These are phyloP conservation scores for Globisporangium camurandrum DNA, from an alignment of 352 stramenopile species.

Conservation along the genomic window DNA sequence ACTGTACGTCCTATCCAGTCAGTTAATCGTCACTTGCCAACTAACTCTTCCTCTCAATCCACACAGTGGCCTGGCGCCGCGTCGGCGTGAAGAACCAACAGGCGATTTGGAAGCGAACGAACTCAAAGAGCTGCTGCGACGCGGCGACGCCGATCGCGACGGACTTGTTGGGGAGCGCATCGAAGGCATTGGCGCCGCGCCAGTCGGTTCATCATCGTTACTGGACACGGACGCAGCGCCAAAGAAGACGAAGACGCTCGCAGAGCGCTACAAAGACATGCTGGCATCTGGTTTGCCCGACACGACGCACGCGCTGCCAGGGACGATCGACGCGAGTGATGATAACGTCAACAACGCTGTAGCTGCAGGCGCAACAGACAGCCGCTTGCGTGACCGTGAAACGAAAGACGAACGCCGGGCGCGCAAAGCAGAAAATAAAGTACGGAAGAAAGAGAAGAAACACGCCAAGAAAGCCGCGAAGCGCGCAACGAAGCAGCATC, in stretches of 20 bases:
- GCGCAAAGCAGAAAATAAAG: conserved; percentile 49
- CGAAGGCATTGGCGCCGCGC: conserved; percentile 80
- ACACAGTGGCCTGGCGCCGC: conserved; percentile 41
- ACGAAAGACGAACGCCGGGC: conserved; percentile 22
- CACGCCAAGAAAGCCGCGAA: conserved; percentile 46
- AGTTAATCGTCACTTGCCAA: too few species aligned
- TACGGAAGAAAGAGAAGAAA: conserved; percentile 50
- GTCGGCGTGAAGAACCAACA: conserved; percentile 31
- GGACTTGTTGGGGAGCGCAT: conserved; percentile 66
- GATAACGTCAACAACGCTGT: not conserved
- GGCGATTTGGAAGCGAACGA: conserved; percentile 63
- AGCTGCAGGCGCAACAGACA: too few species aligned
- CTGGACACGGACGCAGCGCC: conserved; percentile 30
- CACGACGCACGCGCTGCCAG: conserved; percentile 56
- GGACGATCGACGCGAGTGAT: conserved; percentile 14
- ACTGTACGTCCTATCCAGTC: conserved; percentile 36
- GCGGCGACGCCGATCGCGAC: conserved; percentile 64
- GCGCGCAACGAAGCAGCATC: conserved; percentile 37
- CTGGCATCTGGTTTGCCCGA: conserved; percentile 42
- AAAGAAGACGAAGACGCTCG: conserved; percentile 72
- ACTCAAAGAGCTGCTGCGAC: conserved; percentile 81
- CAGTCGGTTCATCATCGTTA: conserved; percentile 24
- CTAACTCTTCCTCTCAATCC: too few species aligned
- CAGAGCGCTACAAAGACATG: conserved; percentile 60
- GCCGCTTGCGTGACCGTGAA: too few species aligned